Base-by-base conservation (phyloP, 768 basidiomycete species). In the Pleurotus cornucopiae region DNA sequence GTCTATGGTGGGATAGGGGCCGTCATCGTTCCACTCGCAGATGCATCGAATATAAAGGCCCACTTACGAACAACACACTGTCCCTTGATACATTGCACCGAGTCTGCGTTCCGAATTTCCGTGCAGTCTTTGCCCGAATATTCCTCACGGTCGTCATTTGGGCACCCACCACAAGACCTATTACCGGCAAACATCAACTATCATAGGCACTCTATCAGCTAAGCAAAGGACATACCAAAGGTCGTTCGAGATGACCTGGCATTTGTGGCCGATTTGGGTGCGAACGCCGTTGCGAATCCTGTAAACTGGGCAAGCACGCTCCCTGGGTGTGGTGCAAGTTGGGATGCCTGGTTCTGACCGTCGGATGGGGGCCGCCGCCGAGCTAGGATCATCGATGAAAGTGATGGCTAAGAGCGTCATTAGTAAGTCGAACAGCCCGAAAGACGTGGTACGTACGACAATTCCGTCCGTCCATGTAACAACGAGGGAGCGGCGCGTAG, bases 81-180 rank as follows among this genome's bases (percentile, higher is more conserved):
- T 6, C 74, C 71, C 5, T 58, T 58, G 6, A 60, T 56, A 62
- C 76, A 78, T 6, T 63, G 58, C n/a, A 78, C 74, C 6, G 64
- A 55, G 48, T 71, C 68, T n/a, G 73, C 74, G 48, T 73, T 63
- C 18, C 73, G 69, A 57, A 78, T 77, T 7, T 66, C 63, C 48
- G 73, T 76, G 64, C 78, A 80, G 63, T 78, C 77, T 39, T 73
- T 60, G 1, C 76, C 77, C 5, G 66, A 67, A 16, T 63, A 69
- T 16, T 53, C 55, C 38, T 61, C 63, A 26, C 47, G 16, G 14
- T 58, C 59, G 16, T 59, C 55, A 20, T 59, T 54, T 14, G 64
- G 60, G 48, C 70, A 71, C 0, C 66, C 68, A 6, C 70, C 68
- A 37, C 70, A 71, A 12, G 70, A 68, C 56, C 68, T 70, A 49